Evolutionary conservation across 352 stramenopile genomes (phyloP), one percentile per base, ranked within the genome.

Genomic region (Phytopythium sindhum): DNA sequence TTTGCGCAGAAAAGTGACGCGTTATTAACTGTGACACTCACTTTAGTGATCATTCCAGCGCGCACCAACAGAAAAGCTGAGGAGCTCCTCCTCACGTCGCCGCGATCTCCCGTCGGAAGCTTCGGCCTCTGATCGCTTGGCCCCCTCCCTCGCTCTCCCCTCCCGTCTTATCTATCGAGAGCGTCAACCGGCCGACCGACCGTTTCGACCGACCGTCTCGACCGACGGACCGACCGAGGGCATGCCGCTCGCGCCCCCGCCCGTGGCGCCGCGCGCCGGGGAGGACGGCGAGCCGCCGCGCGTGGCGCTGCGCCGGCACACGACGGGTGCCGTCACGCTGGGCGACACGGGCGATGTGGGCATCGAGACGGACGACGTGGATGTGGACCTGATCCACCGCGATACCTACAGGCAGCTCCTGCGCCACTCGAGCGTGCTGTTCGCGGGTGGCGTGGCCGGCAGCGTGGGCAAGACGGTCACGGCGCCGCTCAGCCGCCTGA

Each of bases 391-490:
- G 31, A 78, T 93, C 69, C 81, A 91, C 29, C 68, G 77, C 58
- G 80, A 94, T 52, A 73, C 74, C 47, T 63, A 78, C 52, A 89
- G 90, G 72, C 84, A 93, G 70, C 65, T 93, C 24, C 64, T 88
- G 65, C 84, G 85, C 41, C 84, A 93, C 63, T 81, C 78, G 31
- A 91, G 80, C 57, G 87, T 96, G 60, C 78, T 94, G 33, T 80
- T 96, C 53, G 85, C 87, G 8, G 96, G 96, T 45, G 96, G 96
- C 39, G 83, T 98, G 60, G 95, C 96, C n/a, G 96, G 96, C 33
- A 97, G 90, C 67, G 81, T 98, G 24, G 95, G 93, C 54, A 99
- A 99, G 78, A 98, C 95, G 15, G 79, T 98, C 37, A 99, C 96
- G 11, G 96, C 96, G 39, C 96, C 96, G 42, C 81, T 99, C 8